phyloP scores from a whole-genome alignment of 352 stramenopile genomes.

The Paralagenidium karlingii region DNA sequence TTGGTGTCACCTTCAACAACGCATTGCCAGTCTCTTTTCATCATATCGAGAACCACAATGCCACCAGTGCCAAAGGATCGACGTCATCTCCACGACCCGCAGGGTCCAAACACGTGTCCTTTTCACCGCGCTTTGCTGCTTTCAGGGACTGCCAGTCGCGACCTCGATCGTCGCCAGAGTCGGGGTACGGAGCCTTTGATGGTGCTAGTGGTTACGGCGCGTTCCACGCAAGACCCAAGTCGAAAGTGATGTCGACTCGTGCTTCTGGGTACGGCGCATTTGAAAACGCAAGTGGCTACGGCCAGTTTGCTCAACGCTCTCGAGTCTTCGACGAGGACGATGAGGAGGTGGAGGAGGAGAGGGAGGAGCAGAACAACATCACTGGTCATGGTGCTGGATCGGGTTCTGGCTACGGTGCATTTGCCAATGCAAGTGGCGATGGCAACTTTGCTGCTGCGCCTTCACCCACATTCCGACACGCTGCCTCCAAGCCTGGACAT shows the following conservation, averaged over 20 bases:
- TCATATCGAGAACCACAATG: no score
- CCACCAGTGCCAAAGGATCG: no score
- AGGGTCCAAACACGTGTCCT: no score
- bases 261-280: conserved; percentile 25
- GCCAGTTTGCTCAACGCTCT: conserved; percentile 16
- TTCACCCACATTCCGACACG: neutral
- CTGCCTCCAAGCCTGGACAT: neutral
- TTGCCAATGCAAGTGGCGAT: conserved; percentile 13
- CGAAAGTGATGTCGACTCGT: neutral
- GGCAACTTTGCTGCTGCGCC: conserved; percentile 1
- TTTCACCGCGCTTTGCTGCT: no score
- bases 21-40: no score
- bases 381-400: conserved; percentile 6
- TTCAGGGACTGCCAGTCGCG: no score
- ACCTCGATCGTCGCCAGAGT: conserved; percentile 8
- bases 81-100: no score
- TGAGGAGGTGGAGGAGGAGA: conserved; percentile 6
- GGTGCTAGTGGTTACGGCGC: conserved; percentile 12
- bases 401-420: conserved; percentile 16
- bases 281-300: conserved; percentile 21
- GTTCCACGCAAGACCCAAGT: neutral
- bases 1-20: conserved; percentile 59
- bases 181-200: conserved; percentile 16
- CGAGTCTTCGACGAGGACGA: conserved; percentile 9
- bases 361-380: neutral